Base-by-base conservation (phyloP, 176 grass and related monocot genomes). In the Eragrostis nindensis region DNA sequence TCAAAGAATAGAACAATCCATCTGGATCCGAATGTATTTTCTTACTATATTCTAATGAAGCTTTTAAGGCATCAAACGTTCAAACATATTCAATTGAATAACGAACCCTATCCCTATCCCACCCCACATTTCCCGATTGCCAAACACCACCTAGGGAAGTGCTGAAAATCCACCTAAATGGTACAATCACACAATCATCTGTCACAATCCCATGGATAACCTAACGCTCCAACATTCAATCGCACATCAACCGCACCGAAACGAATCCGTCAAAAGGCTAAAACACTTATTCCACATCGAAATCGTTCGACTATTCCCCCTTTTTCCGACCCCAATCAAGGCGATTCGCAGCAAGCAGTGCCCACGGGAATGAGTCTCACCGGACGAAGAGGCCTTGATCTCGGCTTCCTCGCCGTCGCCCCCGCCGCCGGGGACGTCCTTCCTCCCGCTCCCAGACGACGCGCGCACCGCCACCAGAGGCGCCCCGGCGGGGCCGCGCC, bases 391-490 rank as follows among this genome's bases (percentile, higher is more conserved):
- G 3, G 90, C 62, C 55, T 86, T 89, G 65, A 53, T 78, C 64
- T 80, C 76, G 47, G 72, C 40, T 40, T 85, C 87, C 17, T 85
- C 83, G 49, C 80, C 83, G 57, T 52, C 66, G 87, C 64, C 81
- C 40, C 32, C 77, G 62, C 50, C 78, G 32, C 5, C 38, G 15
- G 44, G 70, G 3, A 47, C 57, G 41, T 59, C 66, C 56, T 46
- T 66, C 56, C 83, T 86, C 57, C 68, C 79, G 86, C 76, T 86
- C 64, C 88, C 86, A 0, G 57, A 27, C 19, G 88, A 85, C 27
- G 90, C 83, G 30, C 86, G 84, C 81, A 97, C 88, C 46, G 85
- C 82, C 54, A 83, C 75, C 63, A 87, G 71, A 47, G 68, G 77
- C 74, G 59, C 86, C 72, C 41, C 44, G 53, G 38, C 68, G 38